phyloP scores from a whole-genome alignment of 2,329 filamentous ascomycete species.

The Nigrospora oryzae region DNA sequence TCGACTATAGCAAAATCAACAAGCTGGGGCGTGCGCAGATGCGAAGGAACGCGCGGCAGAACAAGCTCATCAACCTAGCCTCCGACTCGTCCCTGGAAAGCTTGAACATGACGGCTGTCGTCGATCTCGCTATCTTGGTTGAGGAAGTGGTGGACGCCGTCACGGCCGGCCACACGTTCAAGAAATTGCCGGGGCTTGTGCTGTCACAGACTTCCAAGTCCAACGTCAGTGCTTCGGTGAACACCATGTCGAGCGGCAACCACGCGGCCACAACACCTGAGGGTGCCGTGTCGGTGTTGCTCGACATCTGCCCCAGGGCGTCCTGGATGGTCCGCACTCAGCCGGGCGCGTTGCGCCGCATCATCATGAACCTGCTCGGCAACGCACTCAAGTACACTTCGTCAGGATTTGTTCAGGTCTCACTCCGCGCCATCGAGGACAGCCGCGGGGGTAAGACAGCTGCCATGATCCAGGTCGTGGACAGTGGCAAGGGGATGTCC shows the following conservation, averaged over 20 bases:
- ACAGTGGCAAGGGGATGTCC: constrained; percentile 58
- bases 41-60: constrained; percentile 9
- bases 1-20: constrained; percentile 34
- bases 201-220: background rate
- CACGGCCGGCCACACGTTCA: constrained; percentile 27
- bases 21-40: constrained; percentile 18
- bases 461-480: constrained; percentile 30
- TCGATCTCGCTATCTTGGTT: constrained; percentile 22
- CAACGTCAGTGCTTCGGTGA: constrained; percentile 3
- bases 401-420: constrained; percentile 38
- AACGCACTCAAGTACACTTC: constrained; percentile 56
- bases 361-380: constrained; percentile 55
- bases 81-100: constrained; percentile 18
- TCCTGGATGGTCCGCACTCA: constrained; percentile 46
- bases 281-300: constrained; percentile 33
- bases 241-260: constrained; percentile 4
- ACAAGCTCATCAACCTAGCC: constrained; percentile 11
- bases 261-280: constrained; percentile 8
- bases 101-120: constrained; percentile 14
- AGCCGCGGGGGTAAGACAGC: too few relatives aligned
- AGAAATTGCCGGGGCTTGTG: constrained; percentile 10
- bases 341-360: constrained; percentile 39
- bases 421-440: constrained; percentile 7
- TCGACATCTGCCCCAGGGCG: constrained; percentile 37
- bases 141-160: constrained; percentile 32